Evolutionary conservation across 352 stramenopile species (phyloP).

Genomic region (Phytophthora ohioensis): DNA sequence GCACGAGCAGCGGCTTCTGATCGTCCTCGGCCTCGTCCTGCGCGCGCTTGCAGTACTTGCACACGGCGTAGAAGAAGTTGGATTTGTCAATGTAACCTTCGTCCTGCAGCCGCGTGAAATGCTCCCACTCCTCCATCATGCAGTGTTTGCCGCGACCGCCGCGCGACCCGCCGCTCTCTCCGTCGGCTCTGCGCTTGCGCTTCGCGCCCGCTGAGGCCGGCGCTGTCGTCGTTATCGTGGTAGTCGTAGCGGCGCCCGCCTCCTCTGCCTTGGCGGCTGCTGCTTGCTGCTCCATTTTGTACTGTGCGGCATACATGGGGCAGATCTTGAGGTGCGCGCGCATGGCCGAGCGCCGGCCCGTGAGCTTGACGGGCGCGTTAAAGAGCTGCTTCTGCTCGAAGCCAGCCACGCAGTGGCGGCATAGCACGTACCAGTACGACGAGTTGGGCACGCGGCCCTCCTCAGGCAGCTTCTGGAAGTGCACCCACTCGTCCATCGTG

Average conservation of each 20-base stretch:
- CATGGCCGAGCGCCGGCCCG: constrained; percentile 80
- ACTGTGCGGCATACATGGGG: constrained; percentile 72
- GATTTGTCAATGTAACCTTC: constrained; percentile 87
- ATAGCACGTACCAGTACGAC: constrained; percentile 86
- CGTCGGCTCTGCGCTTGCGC: constrained; percentile 57
- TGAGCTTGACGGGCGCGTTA: constrained; percentile 63
- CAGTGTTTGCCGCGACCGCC: constrained; percentile 77
- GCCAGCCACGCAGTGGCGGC: constrained; percentile 71
- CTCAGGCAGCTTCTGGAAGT: constrained; percentile 78
- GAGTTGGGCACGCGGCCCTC: constrained; percentile 79
- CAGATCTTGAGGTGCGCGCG: constrained; percentile 78
- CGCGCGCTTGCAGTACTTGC: constrained; percentile 73
- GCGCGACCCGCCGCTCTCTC: constrained; percentile 46
- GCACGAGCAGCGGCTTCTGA: constrained; percentile 60
- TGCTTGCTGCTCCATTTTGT: constrained; percentile 61
- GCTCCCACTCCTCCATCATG: constrained; percentile 86
- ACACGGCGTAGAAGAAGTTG: constrained; percentile 83
- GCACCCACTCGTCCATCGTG: constrained; percentile 85
- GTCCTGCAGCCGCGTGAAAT: constrained; percentile 79
- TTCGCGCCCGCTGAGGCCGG: constrained; percentile 45
- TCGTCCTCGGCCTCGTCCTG: constrained; percentile 63
- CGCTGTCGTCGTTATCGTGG: neutral
- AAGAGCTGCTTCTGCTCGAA: constrained; percentile 76
- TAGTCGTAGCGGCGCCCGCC: constrained; percentile 9
- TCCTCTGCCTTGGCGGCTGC: constrained; percentile 15